Evolutionary conservation across 306 rosid species (phyloP), one percentile per base, ranked within the genome.

Genomic region (Dryas octopetala): DNA sequence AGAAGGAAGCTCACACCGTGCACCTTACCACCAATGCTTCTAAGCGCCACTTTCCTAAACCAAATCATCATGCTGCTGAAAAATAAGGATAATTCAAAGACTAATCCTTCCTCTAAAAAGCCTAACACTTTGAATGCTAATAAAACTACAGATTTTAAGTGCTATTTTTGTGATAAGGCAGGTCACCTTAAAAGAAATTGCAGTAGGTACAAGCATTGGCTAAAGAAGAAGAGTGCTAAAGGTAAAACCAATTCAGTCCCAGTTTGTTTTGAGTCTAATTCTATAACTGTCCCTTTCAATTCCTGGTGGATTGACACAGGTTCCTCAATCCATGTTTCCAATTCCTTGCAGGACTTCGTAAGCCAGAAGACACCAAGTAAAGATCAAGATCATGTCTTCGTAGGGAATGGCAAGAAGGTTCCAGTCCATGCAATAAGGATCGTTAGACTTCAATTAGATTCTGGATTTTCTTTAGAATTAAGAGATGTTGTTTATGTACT

Each of bases 251-350:
- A 11, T 26, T 51, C 43, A 6, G 13, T 48, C 12, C 7, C 40
- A 28, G 45, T 63, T 13, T 62, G 32, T 62, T 61, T 19, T 62
- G 64, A 75, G 13, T 75, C 72, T 19, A 75, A 64, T 52, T 28
- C 63, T 11, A 5, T n/a, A 13, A 26, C 40, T 75, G 58, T 66
- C 57, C 6, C 1, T 44, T 6, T 17, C 32, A 16, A 73, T 26
- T 16, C 52, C 1, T 78, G 68, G 62, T 76, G 44, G 32, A 4
- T 74, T 38, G 78, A 74, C 13, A 61, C 6, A 16, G 59, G 48
- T 0, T 59, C 60, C 12, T 4, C 68, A 1, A 47, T 48, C 1
- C 17, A 73, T 48, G 10, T 73, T 47, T 0, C 9, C 0, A 73
- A 19, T 4, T 7, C 76, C 4, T n/a, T 62, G 10, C 46, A 62